These are phyloP conservation scores for Metschnikowia lochheadii DNA, from an alignment of 805 yeast genomes.

Conservation along the genomic window DNA sequence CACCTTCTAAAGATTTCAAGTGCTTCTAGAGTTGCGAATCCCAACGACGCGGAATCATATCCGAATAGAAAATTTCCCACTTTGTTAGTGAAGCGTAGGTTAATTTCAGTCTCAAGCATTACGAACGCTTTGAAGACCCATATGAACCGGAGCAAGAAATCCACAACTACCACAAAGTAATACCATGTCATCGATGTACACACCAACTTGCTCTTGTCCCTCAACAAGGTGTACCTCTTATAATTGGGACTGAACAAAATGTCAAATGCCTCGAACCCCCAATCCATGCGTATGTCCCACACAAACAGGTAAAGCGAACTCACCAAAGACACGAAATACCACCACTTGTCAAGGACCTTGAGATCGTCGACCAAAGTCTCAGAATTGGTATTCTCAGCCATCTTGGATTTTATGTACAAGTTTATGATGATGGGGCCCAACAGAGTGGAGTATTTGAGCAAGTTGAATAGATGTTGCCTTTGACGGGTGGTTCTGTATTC, in stretches of 20 bases:
- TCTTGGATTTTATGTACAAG: slow-evolving; percentile 19
- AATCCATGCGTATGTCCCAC: slow-evolving; percentile 91
- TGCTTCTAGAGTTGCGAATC: slow-evolving; percentile 63
- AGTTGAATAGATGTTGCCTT: slow-evolving; percentile 59
- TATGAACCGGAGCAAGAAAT: slow-evolving; percentile 64
- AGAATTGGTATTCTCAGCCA: slow-evolving; percentile 10
- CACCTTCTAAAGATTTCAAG: slow-evolving; percentile 81
- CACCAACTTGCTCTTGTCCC: slow-evolving; percentile 20
- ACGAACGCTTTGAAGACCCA: slow-evolving; percentile 64
- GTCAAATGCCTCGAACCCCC: slow-evolving; percentile 65
- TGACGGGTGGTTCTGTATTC: slow-evolving; percentile 58
- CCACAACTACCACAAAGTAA: slow-evolving; percentile 53
- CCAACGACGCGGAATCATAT: slow-evolving; percentile 42
- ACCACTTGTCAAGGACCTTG: slow-evolving; percentile 28
- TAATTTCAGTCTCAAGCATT: slow-evolving; percentile 24
- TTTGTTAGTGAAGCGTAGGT: slow-evolving; percentile 13
- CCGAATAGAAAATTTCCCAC: slow-evolving; percentile 30
- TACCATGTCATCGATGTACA: slow-evolving; percentile 40
- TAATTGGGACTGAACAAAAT: slow-evolving; percentile 16
- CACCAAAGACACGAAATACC: slow-evolving; percentile 45
- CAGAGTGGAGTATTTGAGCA: slow-evolving; percentile 68
- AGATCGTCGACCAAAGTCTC: slow-evolving; percentile 10
- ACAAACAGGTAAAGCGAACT: slow-evolving; percentile 75
- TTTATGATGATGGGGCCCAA: slow-evolving; percentile 40
- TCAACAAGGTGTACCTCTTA: slow-evolving; percentile 10